A percentile compares a stretch with the other conserved stretches of the same genome.
Conservation (phyloP, 805 yeast genomes). For the Candida palmyrensis region DNA sequence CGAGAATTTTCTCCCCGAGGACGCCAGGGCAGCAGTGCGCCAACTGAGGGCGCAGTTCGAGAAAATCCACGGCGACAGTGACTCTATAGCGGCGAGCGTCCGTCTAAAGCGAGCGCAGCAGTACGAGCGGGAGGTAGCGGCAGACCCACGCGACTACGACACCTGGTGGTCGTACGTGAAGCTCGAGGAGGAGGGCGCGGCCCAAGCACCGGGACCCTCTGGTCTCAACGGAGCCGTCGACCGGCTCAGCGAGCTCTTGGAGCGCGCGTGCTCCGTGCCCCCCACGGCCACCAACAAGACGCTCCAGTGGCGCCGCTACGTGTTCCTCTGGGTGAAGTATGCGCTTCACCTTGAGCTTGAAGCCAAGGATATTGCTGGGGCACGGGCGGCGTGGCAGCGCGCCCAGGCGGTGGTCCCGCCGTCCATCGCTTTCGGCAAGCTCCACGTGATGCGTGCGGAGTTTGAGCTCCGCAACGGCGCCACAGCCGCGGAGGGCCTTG, state of each 20-base stretch:
- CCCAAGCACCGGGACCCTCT: too few species aligned
- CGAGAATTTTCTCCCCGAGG: slow-evolving; percentile 5
- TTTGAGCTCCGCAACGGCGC: slow-evolving; percentile 64
- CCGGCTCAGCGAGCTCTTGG: slow-evolving; percentile 32
- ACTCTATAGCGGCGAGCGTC: slow-evolving; percentile 49
- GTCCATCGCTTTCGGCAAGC: slow-evolving; percentile 58
- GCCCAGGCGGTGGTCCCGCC: slow-evolving; percentile 49
- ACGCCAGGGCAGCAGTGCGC: slow-evolving; percentile 26
- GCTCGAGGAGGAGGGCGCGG: slow-evolving; percentile 38
- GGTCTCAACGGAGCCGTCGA: slow-evolving; percentile 18
- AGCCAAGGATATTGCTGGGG: slow-evolving; percentile 33
- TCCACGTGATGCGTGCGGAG: slow-evolving; percentile 69
- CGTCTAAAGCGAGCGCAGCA: slow-evolving; percentile 47
- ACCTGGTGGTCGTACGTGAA: slow-evolving; percentile 77
- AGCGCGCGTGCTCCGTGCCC: slow-evolving; percentile 34
- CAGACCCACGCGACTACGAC: slow-evolving; percentile 58
- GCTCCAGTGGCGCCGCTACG: slow-evolving; percentile 60
- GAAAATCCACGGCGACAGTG: slow-evolving; percentile 55
- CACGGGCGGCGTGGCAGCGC: slow-evolving; percentile 48
- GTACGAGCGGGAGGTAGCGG: slow-evolving; percentile 46
- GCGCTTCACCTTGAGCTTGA: slow-evolving; percentile 57
- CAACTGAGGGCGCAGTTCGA: slow-evolving; percentile 50
- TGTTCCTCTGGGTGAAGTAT: slow-evolving; percentile 65
- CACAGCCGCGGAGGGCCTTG: slow-evolving; percentile 23
- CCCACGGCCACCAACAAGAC: slow-evolving; percentile 33